Percentiles rank a stretch among this genome's conserved stretches.
Conservation (phyloP, 208 protist genomes). For the Acanthamoeba royreba region DNA sequence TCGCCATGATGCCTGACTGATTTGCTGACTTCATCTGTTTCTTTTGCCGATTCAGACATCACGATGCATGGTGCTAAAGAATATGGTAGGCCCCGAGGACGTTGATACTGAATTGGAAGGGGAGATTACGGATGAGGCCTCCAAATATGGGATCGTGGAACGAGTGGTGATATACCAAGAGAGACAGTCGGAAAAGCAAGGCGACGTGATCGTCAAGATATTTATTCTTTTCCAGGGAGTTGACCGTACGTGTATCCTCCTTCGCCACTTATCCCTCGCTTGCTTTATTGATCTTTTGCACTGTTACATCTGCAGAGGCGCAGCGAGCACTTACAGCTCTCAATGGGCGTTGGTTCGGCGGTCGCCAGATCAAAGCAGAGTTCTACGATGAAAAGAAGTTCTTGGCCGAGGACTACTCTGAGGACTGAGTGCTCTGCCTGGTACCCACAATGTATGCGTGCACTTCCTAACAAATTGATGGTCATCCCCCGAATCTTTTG, state of each 20-base stretch:
- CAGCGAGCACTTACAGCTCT: neutral
- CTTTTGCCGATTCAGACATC: neutral
- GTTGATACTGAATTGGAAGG: slow-evolving; percentile 18
- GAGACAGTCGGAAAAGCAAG: neutral
- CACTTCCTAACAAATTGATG: no score
- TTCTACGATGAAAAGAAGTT: slow-evolving; percentile 40
- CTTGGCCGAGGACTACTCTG: slow-evolving; percentile 22
- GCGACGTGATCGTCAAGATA: slow-evolving; percentile 44
- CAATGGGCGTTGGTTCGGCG: slow-evolving; percentile 16
- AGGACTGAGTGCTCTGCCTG: neutral
- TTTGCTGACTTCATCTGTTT: neutral
- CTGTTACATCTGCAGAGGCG: neutral
- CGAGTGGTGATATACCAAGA: slow-evolving; percentile 41
- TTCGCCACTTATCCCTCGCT: neutral
- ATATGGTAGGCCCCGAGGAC: slow-evolving; percentile 45
- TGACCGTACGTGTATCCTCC: neutral
- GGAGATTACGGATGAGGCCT: slow-evolving; percentile 15
- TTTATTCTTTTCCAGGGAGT: slow-evolving; percentile 30
- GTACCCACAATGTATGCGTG: neutral
- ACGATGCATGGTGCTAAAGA: slow-evolving; percentile 27
- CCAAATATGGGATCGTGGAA: slow-evolving; percentile 28
- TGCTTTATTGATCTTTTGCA: neutral
- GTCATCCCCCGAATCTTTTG: no score
- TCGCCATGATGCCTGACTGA: neutral
- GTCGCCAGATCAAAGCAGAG: neutral